These are phyloP conservation scores for Camellia sinensis DNA, from an alignment of 148 eudicot genomes.

Conservation along the genomic window DNA sequence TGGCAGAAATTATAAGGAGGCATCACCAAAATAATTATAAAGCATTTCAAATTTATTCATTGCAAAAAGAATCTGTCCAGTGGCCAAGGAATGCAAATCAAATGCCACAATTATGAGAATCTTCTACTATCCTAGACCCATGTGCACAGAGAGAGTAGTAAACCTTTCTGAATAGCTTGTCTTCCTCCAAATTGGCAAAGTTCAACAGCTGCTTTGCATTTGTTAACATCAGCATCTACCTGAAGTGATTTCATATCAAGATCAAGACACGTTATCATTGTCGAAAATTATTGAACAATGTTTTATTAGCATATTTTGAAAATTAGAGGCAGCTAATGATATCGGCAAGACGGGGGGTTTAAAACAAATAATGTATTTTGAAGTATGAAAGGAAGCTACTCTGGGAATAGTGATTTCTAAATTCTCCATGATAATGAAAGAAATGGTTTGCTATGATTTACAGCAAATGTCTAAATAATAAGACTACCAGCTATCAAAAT, in stretches of 20 bases:
- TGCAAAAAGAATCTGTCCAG: too few species aligned
- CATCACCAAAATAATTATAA: too few species aligned
- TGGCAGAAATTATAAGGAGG: too few species aligned
- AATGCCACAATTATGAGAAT: not conserved
- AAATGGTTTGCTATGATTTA: not conserved
- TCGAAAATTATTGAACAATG: too few species aligned
- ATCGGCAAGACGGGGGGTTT: not conserved
- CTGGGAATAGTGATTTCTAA: not conserved
- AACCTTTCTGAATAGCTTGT: not conserved
- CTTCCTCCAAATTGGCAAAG: not conserved
- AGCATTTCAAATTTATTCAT: too few species aligned
- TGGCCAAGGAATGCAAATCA: too few species aligned
- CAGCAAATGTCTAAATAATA: not conserved
- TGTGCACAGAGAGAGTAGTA: too few species aligned
- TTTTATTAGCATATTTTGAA: not conserved
- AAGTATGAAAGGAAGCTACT: not conserved
- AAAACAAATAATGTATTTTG: not conserved
- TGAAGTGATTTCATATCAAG: not conserved
- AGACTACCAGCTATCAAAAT: slow-evolving; percentile 2
- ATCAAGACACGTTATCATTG: not conserved
- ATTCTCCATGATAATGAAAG: not conserved
- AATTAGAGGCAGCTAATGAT: not conserved
- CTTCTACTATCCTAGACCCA: not conserved
- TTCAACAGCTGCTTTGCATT: not conserved
- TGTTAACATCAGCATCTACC: not conserved